Evolutionary conservation across 129 eudicot genomes (phyloP).

Genomic region (Rutidosis leptorrhynchoides): DNA sequence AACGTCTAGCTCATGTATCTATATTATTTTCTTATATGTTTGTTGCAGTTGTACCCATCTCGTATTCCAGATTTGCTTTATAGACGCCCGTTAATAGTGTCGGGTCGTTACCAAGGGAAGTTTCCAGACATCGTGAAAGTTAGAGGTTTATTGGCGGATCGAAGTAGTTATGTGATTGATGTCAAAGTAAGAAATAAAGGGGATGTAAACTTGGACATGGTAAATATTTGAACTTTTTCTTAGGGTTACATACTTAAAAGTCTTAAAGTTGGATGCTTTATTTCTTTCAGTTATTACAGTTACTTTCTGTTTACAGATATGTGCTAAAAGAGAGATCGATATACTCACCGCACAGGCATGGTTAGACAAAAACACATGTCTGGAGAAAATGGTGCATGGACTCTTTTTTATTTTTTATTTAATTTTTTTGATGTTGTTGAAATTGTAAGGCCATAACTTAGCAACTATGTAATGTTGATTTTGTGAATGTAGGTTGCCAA

Average conservation of each 20-base stretch:
- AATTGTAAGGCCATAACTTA: not conserved
- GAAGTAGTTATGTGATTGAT: conserved; percentile 39
- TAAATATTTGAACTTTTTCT: conserved; percentile 23
- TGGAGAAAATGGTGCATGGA: conserved; percentile 66
- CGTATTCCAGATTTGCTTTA: conserved; percentile 54
- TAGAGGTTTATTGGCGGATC: conserved; percentile 64
- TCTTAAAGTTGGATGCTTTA: not conserved
- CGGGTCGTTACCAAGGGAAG: conserved; percentile 67
- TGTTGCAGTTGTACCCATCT: conserved; percentile 60
- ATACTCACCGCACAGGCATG: conserved; percentile 72
- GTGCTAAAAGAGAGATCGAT: conserved; percentile 60
- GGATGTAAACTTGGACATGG: conserved; percentile 57
- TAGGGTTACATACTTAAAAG: not conserved
- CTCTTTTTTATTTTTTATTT: too few species aligned
- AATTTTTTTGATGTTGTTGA: not conserved
- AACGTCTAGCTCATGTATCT: not conserved
- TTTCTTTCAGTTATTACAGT: not conserved
- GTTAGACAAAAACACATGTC: conserved; percentile 53
- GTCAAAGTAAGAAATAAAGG: conserved; percentile 43
- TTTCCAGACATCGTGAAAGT: conserved; percentile 57
- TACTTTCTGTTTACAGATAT: conserved; percentile 41
- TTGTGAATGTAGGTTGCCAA: conserved; percentile 45
- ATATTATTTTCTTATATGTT: conserved; percentile 2
- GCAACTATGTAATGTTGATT: not conserved
- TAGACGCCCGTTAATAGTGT: conserved; percentile 56